Base-by-base conservation (phyloP, 331 rosid genomes). In the Erythrophleum ivorense region DNA sequence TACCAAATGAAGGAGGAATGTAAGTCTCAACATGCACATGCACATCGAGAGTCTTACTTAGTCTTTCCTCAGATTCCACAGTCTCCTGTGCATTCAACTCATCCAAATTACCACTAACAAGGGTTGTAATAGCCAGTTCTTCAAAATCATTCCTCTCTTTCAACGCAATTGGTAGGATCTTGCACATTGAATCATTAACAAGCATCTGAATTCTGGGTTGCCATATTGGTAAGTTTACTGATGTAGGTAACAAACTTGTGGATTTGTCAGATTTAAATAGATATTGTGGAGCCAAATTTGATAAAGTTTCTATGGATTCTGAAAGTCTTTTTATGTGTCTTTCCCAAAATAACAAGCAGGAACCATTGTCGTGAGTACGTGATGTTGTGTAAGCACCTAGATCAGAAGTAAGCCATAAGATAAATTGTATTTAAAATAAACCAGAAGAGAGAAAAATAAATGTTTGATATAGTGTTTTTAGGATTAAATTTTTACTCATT, bases 361-460 rank as follows among this genome's bases (percentile, higher is more conserved):
- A 90, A 21, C 90, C 98, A 81, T 84, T 84, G 82, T 85, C 77
- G 81, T 89, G 90, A 77, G 98, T 89, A 16, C 98, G 97, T 2
- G 98, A 78, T 19, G 98, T 95, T 7, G 98, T 95, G 88, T 95
- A 95, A 60, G 97, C 98, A 34, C 97, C 97, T 94, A 80, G 45
- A 72, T 9, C 55, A 80, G 79, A 81, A 77, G 50, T 15, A 31
- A 62, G 52, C 13, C 10, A 8, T 9, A 53, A 36, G 46, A 7
- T 43, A 77, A 60, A 38, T 73, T 9, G 52, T 60, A 68, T 77
- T 55, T 19, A 10, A 34, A 62, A 81, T 36, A 74, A 73, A 81
- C 53, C 38, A 70, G 18, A 70, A 52, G 71, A 77, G 65, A 40
- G 5, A 21, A 53, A 55, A n/a, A 36, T 10, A 46, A 46, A 41